Percentiles rank a stretch among this genome's conserved stretches.
phyloP scores from a whole-genome alignment of 331 rosid genomes.

The Rosa hybrid region DNA sequence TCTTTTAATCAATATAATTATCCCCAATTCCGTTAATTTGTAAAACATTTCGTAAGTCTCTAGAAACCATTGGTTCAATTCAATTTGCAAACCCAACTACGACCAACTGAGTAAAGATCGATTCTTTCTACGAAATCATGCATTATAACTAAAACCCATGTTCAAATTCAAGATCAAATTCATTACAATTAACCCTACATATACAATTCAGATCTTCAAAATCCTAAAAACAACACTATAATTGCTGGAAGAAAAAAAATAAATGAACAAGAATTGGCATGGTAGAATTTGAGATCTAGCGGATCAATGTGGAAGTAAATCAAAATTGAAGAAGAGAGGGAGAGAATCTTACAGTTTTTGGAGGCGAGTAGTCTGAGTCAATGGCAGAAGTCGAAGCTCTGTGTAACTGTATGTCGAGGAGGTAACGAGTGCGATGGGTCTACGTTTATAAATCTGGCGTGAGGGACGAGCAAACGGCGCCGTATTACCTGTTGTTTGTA shows the following conservation, averaged over 20 bases:
- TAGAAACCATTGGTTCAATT: background rate
- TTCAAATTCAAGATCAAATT: background rate
- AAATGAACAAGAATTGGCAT: background rate
- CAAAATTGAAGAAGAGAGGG: background rate
- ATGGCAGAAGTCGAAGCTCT: background rate
- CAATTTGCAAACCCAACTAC: background rate
- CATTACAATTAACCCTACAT: background rate
- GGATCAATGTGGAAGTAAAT: background rate
- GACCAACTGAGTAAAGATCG: background rate
- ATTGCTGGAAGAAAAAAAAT: background rate
- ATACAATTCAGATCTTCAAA: background rate
- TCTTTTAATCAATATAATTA: background rate
- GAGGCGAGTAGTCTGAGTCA: slow-evolving; percentile 9
- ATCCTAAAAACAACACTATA: background rate
- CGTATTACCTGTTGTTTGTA: background rate
- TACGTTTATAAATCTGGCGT: background rate
- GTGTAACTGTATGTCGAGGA: background rate
- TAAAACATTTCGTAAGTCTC: background rate
- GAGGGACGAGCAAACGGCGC: background rate
- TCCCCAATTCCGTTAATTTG: background rate
- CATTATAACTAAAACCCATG: background rate
- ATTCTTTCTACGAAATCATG: background rate
- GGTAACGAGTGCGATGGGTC: background rate
- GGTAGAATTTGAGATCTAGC: background rate
- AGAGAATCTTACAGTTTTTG: background rate